Conservation (phyloP, 164 flowering plant species). For the Aristolochia contorta region DNA sequence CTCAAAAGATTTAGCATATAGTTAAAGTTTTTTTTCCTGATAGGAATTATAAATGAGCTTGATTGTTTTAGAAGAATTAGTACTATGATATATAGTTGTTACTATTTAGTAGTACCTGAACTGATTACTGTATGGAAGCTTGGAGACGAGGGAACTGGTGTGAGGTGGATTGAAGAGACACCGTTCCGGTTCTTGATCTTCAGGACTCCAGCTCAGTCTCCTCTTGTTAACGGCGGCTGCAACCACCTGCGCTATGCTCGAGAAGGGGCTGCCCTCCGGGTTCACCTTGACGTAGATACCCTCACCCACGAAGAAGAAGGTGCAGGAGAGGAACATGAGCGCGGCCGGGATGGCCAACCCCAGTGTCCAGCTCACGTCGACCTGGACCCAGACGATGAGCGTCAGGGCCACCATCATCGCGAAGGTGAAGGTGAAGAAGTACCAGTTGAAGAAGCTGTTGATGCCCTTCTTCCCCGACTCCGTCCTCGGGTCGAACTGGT, state of each 20-base stretch:
- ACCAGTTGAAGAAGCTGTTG: slow-evolving; percentile 94
- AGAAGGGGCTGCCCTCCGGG: slow-evolving; percentile 70
- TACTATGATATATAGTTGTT: too few relatives aligned
- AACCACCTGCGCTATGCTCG: slow-evolving; percentile 43
- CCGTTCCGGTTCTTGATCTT: slow-evolving; percentile 27
- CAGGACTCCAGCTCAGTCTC: slow-evolving; percentile 23
- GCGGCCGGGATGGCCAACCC: slow-evolving; percentile 60
- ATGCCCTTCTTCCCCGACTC: slow-evolving; percentile 67
- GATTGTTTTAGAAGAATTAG: too few relatives aligned
- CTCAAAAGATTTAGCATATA: too few relatives aligned
- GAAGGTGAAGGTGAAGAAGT: slow-evolving; percentile 74
- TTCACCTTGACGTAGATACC: slow-evolving; percentile 51
- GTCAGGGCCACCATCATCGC: slow-evolving; percentile 71
- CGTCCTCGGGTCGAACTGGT: slow-evolving; percentile 73
- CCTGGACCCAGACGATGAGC: slow-evolving; percentile 67
- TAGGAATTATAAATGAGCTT: too few relatives aligned
- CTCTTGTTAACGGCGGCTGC: slow-evolving; percentile 57
- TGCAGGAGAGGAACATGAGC: slow-evolving; percentile 54
- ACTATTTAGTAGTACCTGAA: slow-evolving; percentile 57
- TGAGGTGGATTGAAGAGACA: slow-evolving; percentile 36
- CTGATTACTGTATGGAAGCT: slow-evolving; percentile 52
- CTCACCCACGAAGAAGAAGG: slow-evolving; percentile 48
- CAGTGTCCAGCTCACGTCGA: slow-evolving; percentile 59
- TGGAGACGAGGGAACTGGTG: slow-evolving; percentile 38
- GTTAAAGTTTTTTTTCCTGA: too few relatives aligned